Evolutionary conservation across 371 early-diverging fungal species (phyloP).

Genomic region (Rozella allomycis): DNA sequence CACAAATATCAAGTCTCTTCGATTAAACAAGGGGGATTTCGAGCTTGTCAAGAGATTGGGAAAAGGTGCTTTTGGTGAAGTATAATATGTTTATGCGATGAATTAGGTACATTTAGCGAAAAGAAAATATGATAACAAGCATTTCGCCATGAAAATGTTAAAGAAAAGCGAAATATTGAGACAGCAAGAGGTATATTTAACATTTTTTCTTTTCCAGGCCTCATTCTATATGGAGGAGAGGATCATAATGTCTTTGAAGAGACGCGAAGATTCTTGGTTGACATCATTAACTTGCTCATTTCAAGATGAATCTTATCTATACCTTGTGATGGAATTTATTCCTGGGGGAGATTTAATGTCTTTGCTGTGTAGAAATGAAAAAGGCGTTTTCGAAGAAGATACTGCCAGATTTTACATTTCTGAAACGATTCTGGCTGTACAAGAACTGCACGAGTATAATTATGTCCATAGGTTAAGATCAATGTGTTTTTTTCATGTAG

Average conservation of each 20-base stretch:
- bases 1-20: constrained; percentile 23
- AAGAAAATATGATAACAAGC: constrained; percentile 35
- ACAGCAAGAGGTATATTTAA: constrained; percentile 46
- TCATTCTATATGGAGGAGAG: constrained; percentile 21
- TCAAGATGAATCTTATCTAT: constrained; percentile 41
- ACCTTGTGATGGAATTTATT: constrained; percentile 42
- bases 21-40: constrained; percentile 62
- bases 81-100: constrained; percentile 7
- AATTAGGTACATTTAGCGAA: constrained; percentile 46
- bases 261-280: constrained; percentile 10
- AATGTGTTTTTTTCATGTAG: constrained; percentile 16
- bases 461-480: constrained; percentile 20
- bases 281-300: constrained; percentile 30
- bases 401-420: constrained; percentile 31
- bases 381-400: constrained; percentile 16
- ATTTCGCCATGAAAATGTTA: constrained; percentile 89
- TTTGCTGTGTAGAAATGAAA: constrained; percentile 6
- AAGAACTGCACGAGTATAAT: constrained; percentile 25
- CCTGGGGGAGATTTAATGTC: constrained; percentile 37
- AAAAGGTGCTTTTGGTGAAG: constrained; percentile 77
- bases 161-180: constrained; percentile 63
- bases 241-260: constrained; percentile 9
- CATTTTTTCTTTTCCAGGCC: too few relatives aligned
- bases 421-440: constrained; percentile 32
- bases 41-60: constrained; percentile 63